Conservation (phyloP, 2,329 filamentous ascomycete species). For the Fusarium algeriense region DNA sequence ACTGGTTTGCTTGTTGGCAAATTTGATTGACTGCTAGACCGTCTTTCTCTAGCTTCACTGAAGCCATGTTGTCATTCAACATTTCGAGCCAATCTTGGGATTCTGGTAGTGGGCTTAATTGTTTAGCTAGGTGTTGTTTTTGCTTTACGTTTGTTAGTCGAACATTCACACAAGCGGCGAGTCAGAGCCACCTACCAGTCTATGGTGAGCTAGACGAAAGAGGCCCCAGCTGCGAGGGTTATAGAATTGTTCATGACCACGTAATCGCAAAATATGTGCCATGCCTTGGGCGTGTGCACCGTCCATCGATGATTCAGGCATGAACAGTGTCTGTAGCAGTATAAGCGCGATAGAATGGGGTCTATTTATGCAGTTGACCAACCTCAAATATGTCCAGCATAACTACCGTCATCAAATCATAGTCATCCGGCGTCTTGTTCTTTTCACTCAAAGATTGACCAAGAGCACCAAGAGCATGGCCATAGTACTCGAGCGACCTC, state of each 20-base stretch:
- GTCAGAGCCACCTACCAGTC: slow-evolving; percentile 40
- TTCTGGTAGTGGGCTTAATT: slow-evolving; percentile 46
- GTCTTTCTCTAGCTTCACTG: slow-evolving; percentile 37
- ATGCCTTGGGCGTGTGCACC: slow-evolving; percentile 55
- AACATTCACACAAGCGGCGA: background rate
- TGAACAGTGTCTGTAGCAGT: slow-evolving; percentile 49
- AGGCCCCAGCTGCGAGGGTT: slow-evolving; percentile 55
- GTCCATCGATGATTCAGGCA: slow-evolving; percentile 41
- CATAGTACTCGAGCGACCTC: slow-evolving; percentile 52
- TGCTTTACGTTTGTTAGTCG: slow-evolving; percentile 34
- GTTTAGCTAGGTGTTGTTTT: slow-evolving; percentile 54
- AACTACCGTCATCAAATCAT: slow-evolving; percentile 56
- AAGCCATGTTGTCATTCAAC: slow-evolving; percentile 45
- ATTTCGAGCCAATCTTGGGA: slow-evolving; percentile 48
- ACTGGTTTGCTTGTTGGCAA: slow-evolving; percentile 49
- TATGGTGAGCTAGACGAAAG: slow-evolving; percentile 56
- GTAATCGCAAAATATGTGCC: slow-evolving; percentile 55
- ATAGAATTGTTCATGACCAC: slow-evolving; percentile 52
- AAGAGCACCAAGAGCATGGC: slow-evolving; percentile 51
- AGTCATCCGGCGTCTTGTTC: slow-evolving; percentile 54
- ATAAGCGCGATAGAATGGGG: background rate
- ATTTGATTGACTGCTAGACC: slow-evolving; percentile 27
- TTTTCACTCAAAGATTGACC: slow-evolving; percentile 48
- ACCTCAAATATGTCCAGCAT: slow-evolving; percentile 58
- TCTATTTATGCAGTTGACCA: background rate